Percentiles rank a stretch among this genome's conserved stretches.
These are phyloP conservation scores for Cladosporium halotolerans DNA, from an alignment of 2,329 filamentous ascomycete genomes.

Conservation along the genomic window DNA sequence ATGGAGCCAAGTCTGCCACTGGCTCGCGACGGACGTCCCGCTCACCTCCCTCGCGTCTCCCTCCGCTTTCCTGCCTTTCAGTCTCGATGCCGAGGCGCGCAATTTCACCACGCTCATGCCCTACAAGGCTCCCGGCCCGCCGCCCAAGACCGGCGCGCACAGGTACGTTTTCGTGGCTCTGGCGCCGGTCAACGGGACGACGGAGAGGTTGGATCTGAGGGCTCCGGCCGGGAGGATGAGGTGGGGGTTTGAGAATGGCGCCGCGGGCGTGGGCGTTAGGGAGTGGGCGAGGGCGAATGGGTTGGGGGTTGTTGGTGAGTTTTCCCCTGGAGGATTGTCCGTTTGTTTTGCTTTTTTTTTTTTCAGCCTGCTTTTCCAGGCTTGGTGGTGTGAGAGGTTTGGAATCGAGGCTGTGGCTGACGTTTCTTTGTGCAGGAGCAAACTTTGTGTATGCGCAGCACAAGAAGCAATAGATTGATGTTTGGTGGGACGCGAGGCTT, in stretches of 20 bases:
- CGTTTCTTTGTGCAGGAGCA: conserved; percentile 23
- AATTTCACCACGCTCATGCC: conserved; percentile 36
- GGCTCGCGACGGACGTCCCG: conserved; percentile 39
- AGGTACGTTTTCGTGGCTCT: conserved; percentile 52
- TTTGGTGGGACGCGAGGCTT: no score
- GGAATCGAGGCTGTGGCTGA: conserved; percentile 3
- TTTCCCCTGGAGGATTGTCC: not conserved
- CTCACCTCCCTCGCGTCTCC: conserved; percentile 15
- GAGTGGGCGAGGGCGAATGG: conserved; percentile 46
- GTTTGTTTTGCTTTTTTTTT: not conserved
- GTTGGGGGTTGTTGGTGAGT: conserved; percentile 41
- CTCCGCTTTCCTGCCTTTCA: not conserved
- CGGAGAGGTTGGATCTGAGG: conserved; percentile 35
- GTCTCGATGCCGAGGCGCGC: not conserved
- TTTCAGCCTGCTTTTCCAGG: no score
- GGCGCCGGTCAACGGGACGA: conserved; percentile 40
- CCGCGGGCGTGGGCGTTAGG: conserved; percentile 48
- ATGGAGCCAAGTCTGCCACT: conserved; percentile 55
- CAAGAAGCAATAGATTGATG: conserved; percentile 38
- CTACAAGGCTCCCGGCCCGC: conserved; percentile 51
- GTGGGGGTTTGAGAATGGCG: conserved; percentile 49
- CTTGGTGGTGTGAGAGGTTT: conserved; percentile 8
- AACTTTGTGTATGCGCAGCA: conserved; percentile 46
- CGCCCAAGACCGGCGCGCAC: conserved; percentile 51
- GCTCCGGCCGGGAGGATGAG: conserved; percentile 46